phyloP scores from a whole-genome alignment of 164 flowering plant genomes.

The Protea cynaroides region DNA sequence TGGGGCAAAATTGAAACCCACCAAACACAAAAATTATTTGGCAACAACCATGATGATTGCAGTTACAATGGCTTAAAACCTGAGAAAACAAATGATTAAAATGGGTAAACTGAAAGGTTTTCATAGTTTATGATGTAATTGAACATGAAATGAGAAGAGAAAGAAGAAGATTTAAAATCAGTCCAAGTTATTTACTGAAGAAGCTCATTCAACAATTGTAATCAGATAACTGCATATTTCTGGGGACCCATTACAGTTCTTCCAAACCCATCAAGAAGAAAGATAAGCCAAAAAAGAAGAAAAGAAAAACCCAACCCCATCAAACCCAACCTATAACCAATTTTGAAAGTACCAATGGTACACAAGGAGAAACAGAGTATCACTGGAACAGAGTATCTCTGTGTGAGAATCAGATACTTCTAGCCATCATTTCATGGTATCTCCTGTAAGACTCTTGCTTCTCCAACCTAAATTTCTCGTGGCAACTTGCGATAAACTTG shows the following conservation, averaged over 20 bases:
- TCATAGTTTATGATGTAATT: too few relatives aligned
- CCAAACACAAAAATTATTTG: too few relatives aligned
- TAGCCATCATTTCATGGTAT: constrained; percentile 88
- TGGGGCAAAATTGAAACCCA: too few relatives aligned
- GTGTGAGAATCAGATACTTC: constrained; percentile 73
- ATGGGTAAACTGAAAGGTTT: too few relatives aligned
- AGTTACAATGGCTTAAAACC: too few relatives aligned
- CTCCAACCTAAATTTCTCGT: constrained; percentile 92
- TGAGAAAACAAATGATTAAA: too few relatives aligned
- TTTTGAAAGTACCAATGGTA: background rate
- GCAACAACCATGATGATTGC: too few relatives aligned
- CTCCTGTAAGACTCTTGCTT: constrained; percentile 88
- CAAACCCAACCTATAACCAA: background rate
- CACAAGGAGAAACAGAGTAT: too few relatives aligned
- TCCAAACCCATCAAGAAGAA: background rate
- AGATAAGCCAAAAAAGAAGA: background rate
- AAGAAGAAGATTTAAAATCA: background rate
- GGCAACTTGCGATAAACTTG: constrained; percentile 75
- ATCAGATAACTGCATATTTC: constrained; percentile 4
- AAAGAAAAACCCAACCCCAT: background rate
- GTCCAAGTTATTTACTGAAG: background rate
- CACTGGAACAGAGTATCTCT: too few relatives aligned
- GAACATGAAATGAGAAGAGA: background rate
- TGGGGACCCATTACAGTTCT: constrained; percentile 4
- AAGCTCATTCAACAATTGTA: background rate